Evolutionary conservation across 768 basidiomycete species (phyloP), one percentile per base, ranked within the genome.

Genomic region (Termitomyces sp.): DNA sequence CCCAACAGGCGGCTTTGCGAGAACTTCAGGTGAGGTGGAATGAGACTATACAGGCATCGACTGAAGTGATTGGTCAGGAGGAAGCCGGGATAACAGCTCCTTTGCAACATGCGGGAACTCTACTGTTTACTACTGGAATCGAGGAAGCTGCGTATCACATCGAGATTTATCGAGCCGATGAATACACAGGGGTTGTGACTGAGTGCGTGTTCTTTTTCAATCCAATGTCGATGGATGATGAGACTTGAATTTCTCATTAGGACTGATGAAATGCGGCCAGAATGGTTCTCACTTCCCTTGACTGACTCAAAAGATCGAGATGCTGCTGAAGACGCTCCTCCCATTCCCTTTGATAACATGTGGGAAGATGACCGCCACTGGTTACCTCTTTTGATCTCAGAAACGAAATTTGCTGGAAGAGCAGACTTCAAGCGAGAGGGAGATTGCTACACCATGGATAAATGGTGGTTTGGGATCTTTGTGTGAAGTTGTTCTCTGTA

Each of bases 221-320:
- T 8, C 21, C 21, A 32, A 29, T 37, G 17, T 34, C 14, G 1
- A 52, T 32, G 35, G 12, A 41, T 45, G 4, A 50, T 23, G n/a
- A 19, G 19, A 48, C 25, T 17, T 17, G 19, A 9, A 19, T 51
- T 54, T 10, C 43, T 11, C 37, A n/a, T 1, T 59, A 95, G 92
- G 63, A 84, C 89, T 0, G 92, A 95, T 32, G 93, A 95, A 67
- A 95, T 95, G 92, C 78, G 77, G 19, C 93, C 93, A 0, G 67
- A 84, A 64, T 95, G 92, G 92, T 93, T 91, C 66, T 71, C 78
- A 16, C 62, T 78, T 23, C 56, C 63, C 60, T 59, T 47, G 25
- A 48, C 52, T 50, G 8, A 29, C 31, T 40, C 43, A 38, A 40
- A 40, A 40, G 45, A 29, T 12, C 10, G 37, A 42, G 35, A 21